These are phyloP conservation scores for Evernia prunastri DNA, from an alignment of 495 filamentous ascomycete genomes.

Conservation along the genomic window DNA sequence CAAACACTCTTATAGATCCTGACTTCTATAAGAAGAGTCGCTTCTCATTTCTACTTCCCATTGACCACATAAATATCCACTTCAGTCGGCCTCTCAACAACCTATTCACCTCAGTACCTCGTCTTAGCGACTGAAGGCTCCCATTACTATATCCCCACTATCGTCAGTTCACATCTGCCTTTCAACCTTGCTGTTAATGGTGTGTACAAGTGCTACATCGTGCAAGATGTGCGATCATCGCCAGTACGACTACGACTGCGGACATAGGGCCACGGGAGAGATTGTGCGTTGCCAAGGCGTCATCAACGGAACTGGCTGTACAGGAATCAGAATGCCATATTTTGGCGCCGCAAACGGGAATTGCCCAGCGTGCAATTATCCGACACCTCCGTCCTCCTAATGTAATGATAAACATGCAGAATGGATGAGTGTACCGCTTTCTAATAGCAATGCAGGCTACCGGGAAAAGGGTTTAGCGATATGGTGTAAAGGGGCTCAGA, in stretches of 20 bases:
- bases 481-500: neutral
- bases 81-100: slow-evolving; percentile 6
- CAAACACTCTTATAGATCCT: slow-evolving; percentile 6
- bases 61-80: slow-evolving; percentile 5
- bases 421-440: too few species aligned
- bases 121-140: slow-evolving; percentile 6
- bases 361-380: slow-evolving; percentile 11
- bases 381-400: slow-evolving; percentile 8
- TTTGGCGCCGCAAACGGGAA: slow-evolving; percentile 7
- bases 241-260: slow-evolving; percentile 13
- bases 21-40: slow-evolving; percentile 7
- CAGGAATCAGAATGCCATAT: slow-evolving; percentile 6
- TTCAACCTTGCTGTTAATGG: slow-evolving; percentile 13
- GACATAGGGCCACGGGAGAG: slow-evolving; percentile 9
- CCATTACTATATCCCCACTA: slow-evolving; percentile 9
- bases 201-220: slow-evolving; percentile 7
- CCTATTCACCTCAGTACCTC: slow-evolving; percentile 5
- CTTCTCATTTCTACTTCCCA: slow-evolving; percentile 11
- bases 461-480: too few species aligned
- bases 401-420: slow-evolving; percentile 1
- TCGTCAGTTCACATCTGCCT: slow-evolving; percentile 10
- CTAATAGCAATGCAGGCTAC: too few species aligned
- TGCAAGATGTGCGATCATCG: slow-evolving; percentile 17
- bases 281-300: slow-evolving; percentile 8
- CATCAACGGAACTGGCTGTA: slow-evolving; percentile 11